phyloP scores from a whole-genome alignment of 2,329 filamentous ascomycete species.

The Cryphonectria parasitica region DNA sequence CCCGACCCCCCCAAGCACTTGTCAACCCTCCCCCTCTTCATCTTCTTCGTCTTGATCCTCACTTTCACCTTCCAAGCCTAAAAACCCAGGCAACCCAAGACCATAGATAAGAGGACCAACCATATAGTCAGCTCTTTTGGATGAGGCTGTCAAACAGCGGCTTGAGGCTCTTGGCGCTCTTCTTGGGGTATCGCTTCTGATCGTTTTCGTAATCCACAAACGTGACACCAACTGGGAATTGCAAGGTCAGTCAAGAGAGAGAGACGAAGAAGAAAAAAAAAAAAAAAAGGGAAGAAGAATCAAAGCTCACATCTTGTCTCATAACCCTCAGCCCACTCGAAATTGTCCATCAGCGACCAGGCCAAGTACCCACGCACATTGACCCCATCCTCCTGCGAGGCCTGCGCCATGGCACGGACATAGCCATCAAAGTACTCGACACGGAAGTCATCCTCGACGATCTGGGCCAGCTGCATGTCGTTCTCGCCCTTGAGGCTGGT shows the following conservation, averaged over 20 bases:
- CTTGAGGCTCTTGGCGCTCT: constrained; percentile 75
- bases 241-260: constrained; percentile 40
- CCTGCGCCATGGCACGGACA: constrained; percentile 75
- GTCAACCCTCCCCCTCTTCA: background rate
- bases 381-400: constrained; percentile 72
- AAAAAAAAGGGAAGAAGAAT: background rate
- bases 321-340: constrained; percentile 91
- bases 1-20: background rate
- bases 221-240: constrained; percentile 66
- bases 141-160: constrained; percentile 73
- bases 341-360: constrained; percentile 90
- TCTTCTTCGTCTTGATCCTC: too few species aligned
- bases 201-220: constrained; percentile 81
- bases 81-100: constrained; percentile 8
- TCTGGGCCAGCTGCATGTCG: constrained; percentile 69
- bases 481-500: constrained; percentile 85
- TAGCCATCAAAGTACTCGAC: constrained; percentile 79
- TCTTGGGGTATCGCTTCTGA: constrained; percentile 82
- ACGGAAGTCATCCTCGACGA: constrained; percentile 82
- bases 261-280: background rate
- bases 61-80: background rate
- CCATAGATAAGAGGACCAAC: constrained; percentile 21
- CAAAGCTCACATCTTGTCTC: constrained; percentile 61
- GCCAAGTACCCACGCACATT: constrained; percentile 81
- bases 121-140: constrained; percentile 49